Base-by-base conservation (phyloP, 495 filamentous ascomycete species). In the Trichocladium antarcticum region DNA sequence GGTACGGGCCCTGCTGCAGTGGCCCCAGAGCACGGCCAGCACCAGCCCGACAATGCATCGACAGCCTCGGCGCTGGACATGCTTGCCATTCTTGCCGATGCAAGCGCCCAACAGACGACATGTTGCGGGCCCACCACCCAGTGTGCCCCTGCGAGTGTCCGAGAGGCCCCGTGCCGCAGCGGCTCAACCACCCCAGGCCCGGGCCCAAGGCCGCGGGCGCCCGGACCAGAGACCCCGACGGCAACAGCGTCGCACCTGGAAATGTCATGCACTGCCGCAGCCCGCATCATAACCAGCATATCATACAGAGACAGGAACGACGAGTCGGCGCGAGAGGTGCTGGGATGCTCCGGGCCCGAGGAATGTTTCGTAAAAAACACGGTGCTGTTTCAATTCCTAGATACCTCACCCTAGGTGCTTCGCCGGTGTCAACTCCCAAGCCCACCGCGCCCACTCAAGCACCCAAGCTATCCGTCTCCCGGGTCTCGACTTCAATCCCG, bases 331-430 rank as follows among this genome's bases (percentile, higher is more conserved):
- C 14, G 27, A 19, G 15, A 42, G 16, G 40, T 27, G 1, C 15
- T 42, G 24, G 40, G 40, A 12, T 42, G 40, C 16, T 42, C 40
- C 6, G 40, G 27, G 7, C 15, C 24, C 15, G 40, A 42, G 27
- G 40, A 42, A 11, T 42, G 40, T 31, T 11, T 42, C 7, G 40
- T 42, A n/a, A 42, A 42, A 8, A 42, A 42, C 21, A 42, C 40
- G 5, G 4, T 20, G 1, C 5, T 42, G n/a, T 42, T 42, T 14
- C 24, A 42, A 19, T 27, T 42, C 15, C 27, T 42, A 0, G 40
- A 42, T 6, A 42, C 12, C 20, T 21, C 37, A n/a, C n/a, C n/a
- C n/a, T n/a, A n/a, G n/a, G n/a, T n/a, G n/a, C n/a, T n/a, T n/a
- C n/a, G n/a, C n/a, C n/a, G n/a, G n/a, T n/a, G n/a, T n/a, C n/a